phyloP scores from a whole-genome alignment of 495 filamentous ascomycete genomes.

The Talaromyces liani region DNA sequence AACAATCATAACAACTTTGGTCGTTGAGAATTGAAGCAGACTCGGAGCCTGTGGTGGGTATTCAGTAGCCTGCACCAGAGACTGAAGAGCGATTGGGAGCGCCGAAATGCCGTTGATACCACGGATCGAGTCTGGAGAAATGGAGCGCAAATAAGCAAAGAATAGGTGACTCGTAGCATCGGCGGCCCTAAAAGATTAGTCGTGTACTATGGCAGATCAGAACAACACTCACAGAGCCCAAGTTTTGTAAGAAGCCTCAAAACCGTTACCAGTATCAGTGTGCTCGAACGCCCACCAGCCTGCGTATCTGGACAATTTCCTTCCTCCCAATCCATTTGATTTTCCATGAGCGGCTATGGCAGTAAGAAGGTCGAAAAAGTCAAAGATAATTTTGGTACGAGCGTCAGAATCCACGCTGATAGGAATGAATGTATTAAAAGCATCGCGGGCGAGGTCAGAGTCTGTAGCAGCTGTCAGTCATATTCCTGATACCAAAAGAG shows the following conservation, averaged over 20 bases:
- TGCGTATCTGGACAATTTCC: slow-evolving; percentile 90
- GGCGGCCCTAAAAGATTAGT: slow-evolving; percentile 57
- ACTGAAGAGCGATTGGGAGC: slow-evolving; percentile 83
- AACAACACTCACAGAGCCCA: slow-evolving; percentile 57
- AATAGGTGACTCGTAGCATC: slow-evolving; percentile 96
- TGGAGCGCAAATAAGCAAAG: slow-evolving; percentile 90
- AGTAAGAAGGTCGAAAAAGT: slow-evolving; percentile 92
- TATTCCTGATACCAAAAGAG: neutral
- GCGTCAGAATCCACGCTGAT: slow-evolving; percentile 86
- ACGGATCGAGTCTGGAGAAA: slow-evolving; percentile 67
- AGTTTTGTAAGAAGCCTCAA: slow-evolving; percentile 85
- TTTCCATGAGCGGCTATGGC: slow-evolving; percentile 80
- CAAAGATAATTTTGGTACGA: slow-evolving; percentile 81
- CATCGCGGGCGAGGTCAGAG: slow-evolving; percentile 83
- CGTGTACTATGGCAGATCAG: neutral
- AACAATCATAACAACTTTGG: slow-evolving; percentile 94
- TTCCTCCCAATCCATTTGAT: slow-evolving; percentile 84
- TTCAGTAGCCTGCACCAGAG: slow-evolving; percentile 84
- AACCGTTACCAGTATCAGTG: slow-evolving; percentile 76
- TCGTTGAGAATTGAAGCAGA: slow-evolving; percentile 70
- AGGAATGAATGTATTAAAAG: slow-evolving; percentile 94
- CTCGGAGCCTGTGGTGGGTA: slow-evolving; percentile 81
- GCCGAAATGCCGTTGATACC: slow-evolving; percentile 69
- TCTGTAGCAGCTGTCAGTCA: slow-evolving; percentile 42
- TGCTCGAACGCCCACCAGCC: slow-evolving; percentile 99